Percentiles rank a stretch among this genome's conserved stretches.
phyloP scores from a whole-genome alignment of 148 eudicot species.

The Rhododendron vialii region DNA sequence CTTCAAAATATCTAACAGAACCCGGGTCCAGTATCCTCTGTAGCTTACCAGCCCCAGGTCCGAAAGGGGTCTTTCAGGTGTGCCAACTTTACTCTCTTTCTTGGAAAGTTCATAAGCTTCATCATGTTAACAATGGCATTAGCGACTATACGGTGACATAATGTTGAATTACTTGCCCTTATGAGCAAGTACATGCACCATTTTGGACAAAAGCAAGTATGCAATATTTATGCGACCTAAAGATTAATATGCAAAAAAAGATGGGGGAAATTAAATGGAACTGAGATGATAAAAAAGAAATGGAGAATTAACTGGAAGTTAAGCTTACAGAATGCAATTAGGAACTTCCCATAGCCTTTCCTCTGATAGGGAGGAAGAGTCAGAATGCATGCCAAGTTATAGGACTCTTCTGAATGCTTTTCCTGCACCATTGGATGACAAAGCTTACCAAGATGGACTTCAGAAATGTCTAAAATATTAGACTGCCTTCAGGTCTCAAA shows the following conservation, averaged over 20 bases:
- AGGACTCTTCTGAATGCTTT: constrained; percentile 94
- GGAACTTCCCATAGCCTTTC: constrained; percentile 96
- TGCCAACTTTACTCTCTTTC: constrained; percentile 96
- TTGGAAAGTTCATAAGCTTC: constrained; percentile 98
- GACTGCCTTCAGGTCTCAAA: background rate
- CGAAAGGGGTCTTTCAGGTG: constrained; percentile 96
- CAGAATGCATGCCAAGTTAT: constrained; percentile 91
- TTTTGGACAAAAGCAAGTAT: background rate
- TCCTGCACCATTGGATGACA: constrained; percentile 48
- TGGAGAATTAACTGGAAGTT: background rate
- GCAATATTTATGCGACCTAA: background rate
- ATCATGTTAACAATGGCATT: constrained; percentile 6
- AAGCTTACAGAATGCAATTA: constrained; percentile 88
- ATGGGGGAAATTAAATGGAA: background rate
- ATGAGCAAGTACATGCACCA: background rate
- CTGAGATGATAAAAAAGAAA: background rate
- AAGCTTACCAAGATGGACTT: background rate
- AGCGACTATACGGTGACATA: background rate
- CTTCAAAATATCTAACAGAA: constrained; percentile 85
- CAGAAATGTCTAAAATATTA: background rate
- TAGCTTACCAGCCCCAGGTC: constrained; percentile 94
- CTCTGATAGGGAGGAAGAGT: constrained; percentile 98
- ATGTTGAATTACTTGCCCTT: background rate
- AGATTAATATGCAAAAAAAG: background rate
- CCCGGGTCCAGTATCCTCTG: constrained; percentile 96